Evolutionary conservation across 1,284 basidiomycete genomes (phyloP).

Genomic region (Trichosporon coremiiforme): DNA sequence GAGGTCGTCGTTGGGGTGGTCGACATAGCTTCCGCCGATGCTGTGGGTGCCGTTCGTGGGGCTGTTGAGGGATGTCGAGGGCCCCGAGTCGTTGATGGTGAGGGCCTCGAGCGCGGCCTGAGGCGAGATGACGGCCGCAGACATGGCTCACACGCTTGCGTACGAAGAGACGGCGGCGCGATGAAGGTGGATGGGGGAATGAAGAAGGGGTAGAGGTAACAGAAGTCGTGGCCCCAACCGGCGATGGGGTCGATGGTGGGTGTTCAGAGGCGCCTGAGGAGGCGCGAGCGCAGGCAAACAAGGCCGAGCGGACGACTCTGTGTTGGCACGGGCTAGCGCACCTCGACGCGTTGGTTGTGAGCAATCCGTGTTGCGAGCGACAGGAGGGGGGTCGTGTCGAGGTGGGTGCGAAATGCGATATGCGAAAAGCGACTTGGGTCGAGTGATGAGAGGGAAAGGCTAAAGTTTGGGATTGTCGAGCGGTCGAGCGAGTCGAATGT

Average conservation of each 20-base stretch:
- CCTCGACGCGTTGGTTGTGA: constrained; percentile 10
- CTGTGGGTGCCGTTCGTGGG: constrained; percentile 15
- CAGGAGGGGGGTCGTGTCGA: neutral
- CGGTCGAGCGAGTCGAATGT: constrained; percentile 4
- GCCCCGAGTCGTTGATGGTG: constrained; percentile 17
- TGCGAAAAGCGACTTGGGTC: constrained; percentile 6
- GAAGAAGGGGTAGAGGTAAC: constrained; percentile 13
- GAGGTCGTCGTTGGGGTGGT: constrained; percentile 24
- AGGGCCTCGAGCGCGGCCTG: constrained; percentile 35
- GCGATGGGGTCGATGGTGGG: neutral
- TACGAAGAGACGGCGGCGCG: neutral
- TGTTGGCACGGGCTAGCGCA: constrained; percentile 19
- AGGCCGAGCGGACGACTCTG: constrained; percentile 18
- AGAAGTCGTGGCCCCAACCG: neutral
- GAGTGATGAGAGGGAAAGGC: constrained; percentile 1
- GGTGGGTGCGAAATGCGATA: neutral
- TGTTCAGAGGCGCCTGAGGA: constrained; percentile 15
- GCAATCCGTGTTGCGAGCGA: neutral
- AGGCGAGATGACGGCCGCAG: constrained; percentile 31
- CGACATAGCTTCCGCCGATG: constrained; percentile 19
- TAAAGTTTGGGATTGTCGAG: constrained; percentile 6
- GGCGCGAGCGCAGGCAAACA: constrained; percentile 18
- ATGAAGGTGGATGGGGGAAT: constrained; percentile 13
- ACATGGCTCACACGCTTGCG: constrained; percentile 5
- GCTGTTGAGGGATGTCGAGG: constrained; percentile 13